Percentiles rank a stretch among this genome's conserved stretches.
phyloP scores from a whole-genome alignment of 1,284 basidiomycete genomes.

The Entoloma clypeatum region DNA sequence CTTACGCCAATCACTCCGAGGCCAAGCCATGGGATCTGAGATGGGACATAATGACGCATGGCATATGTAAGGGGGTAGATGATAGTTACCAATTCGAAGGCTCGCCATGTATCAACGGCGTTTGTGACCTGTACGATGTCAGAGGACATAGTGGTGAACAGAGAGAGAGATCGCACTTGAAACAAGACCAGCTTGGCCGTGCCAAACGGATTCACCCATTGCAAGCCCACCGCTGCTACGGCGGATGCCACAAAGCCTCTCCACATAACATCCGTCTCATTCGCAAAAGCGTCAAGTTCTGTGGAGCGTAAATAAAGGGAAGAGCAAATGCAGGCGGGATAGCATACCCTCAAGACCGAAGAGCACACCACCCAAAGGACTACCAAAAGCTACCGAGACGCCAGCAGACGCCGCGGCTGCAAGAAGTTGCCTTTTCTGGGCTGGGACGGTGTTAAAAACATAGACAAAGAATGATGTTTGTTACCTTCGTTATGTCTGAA shows the following conservation, averaged over 20 bases:
- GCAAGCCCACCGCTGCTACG: constrained; percentile 64
- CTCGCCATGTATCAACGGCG: constrained; percentile 58
- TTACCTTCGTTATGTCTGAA: constrained; percentile 61
- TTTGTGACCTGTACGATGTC: constrained; percentile 46
- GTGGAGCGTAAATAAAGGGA: background rate
- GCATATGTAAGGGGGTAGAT: background rate
- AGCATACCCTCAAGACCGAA: constrained; percentile 61
- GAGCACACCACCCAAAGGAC: constrained; percentile 70
- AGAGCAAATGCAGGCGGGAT: background rate
- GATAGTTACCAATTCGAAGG: constrained; percentile 60
- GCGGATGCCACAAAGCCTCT: constrained; percentile 72
- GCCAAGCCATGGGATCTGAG: constrained; percentile 61
- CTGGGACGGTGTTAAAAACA: constrained; percentile 28
- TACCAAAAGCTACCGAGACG: constrained; percentile 74
- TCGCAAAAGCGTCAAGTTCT: constrained; percentile 69
- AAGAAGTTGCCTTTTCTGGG: constrained; percentile 63
- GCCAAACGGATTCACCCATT: constrained; percentile 72
- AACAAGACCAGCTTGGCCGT: constrained; percentile 74
- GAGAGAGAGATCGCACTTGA: constrained; percentile 35
- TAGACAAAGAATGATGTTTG: constrained; percentile 1
- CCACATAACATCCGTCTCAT: constrained; percentile 72
- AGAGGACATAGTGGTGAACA: background rate
- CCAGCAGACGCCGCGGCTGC: constrained; percentile 70
- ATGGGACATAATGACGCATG: background rate
- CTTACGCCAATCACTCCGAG: constrained; percentile 59